A percentile compares a stretch with the other conserved stretches of the same genome.
These are phyloP conservation scores for Andrographis paniculata DNA, from an alignment of 305 asterid species.

Conservation along the genomic window DNA sequence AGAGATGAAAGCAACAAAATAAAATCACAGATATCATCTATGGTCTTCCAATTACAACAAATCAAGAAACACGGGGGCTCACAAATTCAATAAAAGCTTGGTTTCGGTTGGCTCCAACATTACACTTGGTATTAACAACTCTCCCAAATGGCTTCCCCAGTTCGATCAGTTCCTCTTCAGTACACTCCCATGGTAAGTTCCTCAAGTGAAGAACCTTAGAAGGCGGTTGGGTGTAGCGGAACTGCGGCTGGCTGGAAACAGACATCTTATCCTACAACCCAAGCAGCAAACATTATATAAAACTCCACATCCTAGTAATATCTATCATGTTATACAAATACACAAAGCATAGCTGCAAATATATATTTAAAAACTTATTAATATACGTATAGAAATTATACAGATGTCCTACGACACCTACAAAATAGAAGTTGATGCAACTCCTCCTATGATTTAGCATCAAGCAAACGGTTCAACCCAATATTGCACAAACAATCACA, in stretches of 20 bases:
- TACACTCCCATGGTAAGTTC: slow-evolving; percentile 11
- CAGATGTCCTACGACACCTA: too few species aligned
- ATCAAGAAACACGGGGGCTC: slow-evolving; percentile 20
- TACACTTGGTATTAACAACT: slow-evolving; percentile 93
- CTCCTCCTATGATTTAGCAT: too few species aligned
- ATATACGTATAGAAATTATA: too few species aligned
- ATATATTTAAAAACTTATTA: too few species aligned
- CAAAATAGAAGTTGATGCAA: too few species aligned
- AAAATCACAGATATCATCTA: background rate
- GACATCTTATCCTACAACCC: slow-evolving; percentile 31
- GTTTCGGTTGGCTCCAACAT: slow-evolving; percentile 91
- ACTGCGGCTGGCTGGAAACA: slow-evolving; percentile 48
- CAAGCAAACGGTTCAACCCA: too few species aligned
- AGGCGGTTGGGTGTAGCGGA: slow-evolving; percentile 6
- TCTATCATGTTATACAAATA: background rate
- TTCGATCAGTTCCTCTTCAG: slow-evolving; percentile 30
- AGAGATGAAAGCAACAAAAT: slow-evolving; percentile 13
- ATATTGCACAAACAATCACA: too few species aligned
- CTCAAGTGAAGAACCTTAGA: slow-evolving; percentile 11
- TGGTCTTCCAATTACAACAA: background rate
- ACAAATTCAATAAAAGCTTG: slow-evolving; percentile 98
- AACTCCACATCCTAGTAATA: background rate
- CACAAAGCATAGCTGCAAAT: background rate
- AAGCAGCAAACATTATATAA: slow-evolving; percentile 15
- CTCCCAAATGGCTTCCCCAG: slow-evolving; percentile 92